Evolutionary conservation across 2,329 filamentous ascomycete species (phyloP), one percentile per base, ranked within the genome.

Genomic region (Diaporthe australafricana): DNA sequence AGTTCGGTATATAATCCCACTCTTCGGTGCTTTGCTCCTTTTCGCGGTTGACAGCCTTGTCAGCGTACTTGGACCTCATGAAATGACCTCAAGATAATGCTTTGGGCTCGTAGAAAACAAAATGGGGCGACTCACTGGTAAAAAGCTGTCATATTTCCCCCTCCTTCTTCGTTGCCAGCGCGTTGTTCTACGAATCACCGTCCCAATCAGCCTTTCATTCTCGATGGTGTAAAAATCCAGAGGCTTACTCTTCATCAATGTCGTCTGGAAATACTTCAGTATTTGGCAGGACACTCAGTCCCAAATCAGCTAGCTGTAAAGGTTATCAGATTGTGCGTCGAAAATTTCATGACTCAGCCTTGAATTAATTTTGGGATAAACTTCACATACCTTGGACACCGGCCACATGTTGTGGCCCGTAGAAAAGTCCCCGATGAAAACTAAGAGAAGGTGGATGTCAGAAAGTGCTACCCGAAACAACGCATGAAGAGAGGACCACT

Each of bases 1-100:
- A 30, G 25, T 40, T 11, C n/a, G 12, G 8, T 1, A 69, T 17
- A 42, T 52, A 62, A 25, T 69, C 68, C 68, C 68, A 70, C 8
- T 40, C 25, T 35, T 70, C 68, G 6, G 68, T 50, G 2, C 27
- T 53, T 60, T 70, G 68, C 47, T 62, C 68, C 57, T 63, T n/a
- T 14, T 35, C 6, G 2, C 1, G 1, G 16, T 48, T 48, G 1
- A 35, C 7, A 17, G 12, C 2, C 4, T 30, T n/a, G 25, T 62
- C 40, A 62, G 40, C 32, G 14, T n/a, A 42, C 1, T 16, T 42
- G 14, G 3, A 1, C 22, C 22, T 35, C 11, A 3, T 12, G 52
- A 22, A 22, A 35, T 1, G 7, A 35, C 1, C 27, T 30, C 3
- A 7, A 27, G 16, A 30, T n/a, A 17, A 35, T 16, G 3, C 20